phyloP scores from a whole-genome alignment of 1,284 basidiomycete species.

The Baeospora myosura region DNA sequence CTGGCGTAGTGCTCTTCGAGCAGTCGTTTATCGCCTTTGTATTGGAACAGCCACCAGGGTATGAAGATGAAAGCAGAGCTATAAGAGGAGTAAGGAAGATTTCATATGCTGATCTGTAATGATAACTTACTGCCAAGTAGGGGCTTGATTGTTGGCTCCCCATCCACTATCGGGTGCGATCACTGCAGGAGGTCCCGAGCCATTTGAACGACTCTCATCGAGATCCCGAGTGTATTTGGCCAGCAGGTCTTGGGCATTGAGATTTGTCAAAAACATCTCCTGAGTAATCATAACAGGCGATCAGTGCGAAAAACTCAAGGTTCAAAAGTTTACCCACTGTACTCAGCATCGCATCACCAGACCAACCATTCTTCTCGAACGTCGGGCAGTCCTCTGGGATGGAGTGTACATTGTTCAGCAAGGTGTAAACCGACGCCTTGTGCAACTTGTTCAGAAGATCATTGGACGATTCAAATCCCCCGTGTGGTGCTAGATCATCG shows the following conservation, averaged over 20 bases:
- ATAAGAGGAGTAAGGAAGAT: conserved; percentile 4
- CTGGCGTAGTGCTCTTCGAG: conserved; percentile 19
- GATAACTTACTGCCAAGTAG: conserved; percentile 22
- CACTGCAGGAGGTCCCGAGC: conserved; percentile 18
- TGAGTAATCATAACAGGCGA: conserved; percentile 3
- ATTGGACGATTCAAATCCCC: conserved; percentile 14
- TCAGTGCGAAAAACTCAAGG: neutral
- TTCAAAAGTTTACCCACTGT: conserved; percentile 11
- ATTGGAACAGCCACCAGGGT: conserved; percentile 21
- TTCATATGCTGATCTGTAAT: neutral
- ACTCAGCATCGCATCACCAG: conserved; percentile 18
- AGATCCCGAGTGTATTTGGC: conserved; percentile 18
- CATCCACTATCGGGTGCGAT: conserved; percentile 21
- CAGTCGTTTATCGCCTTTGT: conserved; percentile 19
- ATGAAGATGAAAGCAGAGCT: conserved; percentile 21
- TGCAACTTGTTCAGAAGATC: conserved; percentile 18
- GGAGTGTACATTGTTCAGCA: conserved; percentile 19
- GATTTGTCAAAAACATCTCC: conserved; percentile 19
- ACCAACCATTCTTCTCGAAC: conserved; percentile 25
- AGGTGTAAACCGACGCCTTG: conserved; percentile 6
- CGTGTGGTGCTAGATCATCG: conserved; percentile 14
- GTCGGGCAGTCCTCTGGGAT: conserved; percentile 22
- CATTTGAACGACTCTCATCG: conserved; percentile 15
- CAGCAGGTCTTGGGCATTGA: conserved; percentile 16
- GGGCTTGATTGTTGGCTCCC: conserved; percentile 21